Conservation (phyloP, 208 protist genomes). For the Angomonas deanei region DNA sequence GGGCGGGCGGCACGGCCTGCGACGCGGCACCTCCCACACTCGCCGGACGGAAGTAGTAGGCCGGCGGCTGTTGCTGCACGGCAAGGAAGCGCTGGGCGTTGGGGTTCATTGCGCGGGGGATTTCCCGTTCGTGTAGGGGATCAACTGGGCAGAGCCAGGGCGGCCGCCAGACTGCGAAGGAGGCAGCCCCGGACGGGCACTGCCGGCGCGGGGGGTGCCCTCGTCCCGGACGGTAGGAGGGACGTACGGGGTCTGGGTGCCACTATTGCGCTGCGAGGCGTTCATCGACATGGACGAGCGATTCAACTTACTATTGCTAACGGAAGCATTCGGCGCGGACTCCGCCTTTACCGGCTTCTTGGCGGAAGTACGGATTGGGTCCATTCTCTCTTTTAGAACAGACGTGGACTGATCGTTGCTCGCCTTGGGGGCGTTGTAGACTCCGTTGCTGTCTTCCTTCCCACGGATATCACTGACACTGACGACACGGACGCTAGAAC, state of each 20-base stretch:
- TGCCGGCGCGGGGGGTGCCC: not conserved
- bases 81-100: not conserved
- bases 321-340: not conserved
- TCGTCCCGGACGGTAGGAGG: not conserved
- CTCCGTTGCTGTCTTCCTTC: too few species aligned
- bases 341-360: not conserved
- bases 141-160: not conserved
- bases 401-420: too few species aligned
- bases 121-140: not conserved
- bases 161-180: not conserved
- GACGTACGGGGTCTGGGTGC: not conserved
- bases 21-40: not conserved
- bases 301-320: not conserved
- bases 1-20: not conserved
- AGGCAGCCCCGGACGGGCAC: not conserved
- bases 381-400: not conserved
- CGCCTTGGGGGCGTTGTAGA: too few species aligned
- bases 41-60: not conserved
- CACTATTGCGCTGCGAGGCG: not conserved
- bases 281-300: not conserved
- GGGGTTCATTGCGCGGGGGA: not conserved
- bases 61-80: slow-evolving; percentile 6
- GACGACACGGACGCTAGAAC: not conserved
- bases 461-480: not conserved
- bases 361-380: not conserved